Conservation (phyloP, 257 asterid species). For the Knoxia roxburghii region DNA sequence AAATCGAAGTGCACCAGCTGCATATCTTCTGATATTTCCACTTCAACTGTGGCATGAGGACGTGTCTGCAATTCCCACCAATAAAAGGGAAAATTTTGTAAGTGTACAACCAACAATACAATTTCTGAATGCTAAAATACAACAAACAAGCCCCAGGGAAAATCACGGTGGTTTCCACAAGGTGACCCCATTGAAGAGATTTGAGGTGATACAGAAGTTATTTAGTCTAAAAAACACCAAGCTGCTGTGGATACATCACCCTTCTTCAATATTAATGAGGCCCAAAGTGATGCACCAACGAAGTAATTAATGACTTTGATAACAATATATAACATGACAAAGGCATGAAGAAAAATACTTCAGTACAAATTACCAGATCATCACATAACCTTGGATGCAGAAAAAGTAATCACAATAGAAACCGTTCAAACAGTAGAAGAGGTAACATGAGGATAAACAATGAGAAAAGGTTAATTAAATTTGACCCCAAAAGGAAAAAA, state of each 20-base stretch:
- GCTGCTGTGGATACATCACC: background rate
- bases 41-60: conserved; percentile 99
- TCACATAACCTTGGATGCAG: background rate
- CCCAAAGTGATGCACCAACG: background rate
- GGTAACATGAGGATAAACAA: background rate
- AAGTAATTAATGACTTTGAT: background rate
- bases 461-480: too few relatives aligned
- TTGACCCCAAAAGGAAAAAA: too few relatives aligned
- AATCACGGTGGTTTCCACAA: background rate
- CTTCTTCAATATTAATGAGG: background rate
- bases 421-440: conserved; percentile 1
- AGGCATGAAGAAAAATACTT: background rate
- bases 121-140: background rate
- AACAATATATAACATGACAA: background rate
- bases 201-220: background rate
- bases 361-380: background rate
- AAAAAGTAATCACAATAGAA: background rate
- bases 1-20: conserved; percentile 98
- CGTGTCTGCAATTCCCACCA: conserved; percentile 62
- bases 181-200: background rate
- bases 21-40: conserved; percentile 99
- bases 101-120: background rate
- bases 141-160: background rate
- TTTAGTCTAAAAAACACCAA: background rate
- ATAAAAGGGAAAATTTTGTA: background rate